Evolutionary conservation across 1,139 yeast species (phyloP).

Genomic region (Kodamaea derodonti): DNA sequence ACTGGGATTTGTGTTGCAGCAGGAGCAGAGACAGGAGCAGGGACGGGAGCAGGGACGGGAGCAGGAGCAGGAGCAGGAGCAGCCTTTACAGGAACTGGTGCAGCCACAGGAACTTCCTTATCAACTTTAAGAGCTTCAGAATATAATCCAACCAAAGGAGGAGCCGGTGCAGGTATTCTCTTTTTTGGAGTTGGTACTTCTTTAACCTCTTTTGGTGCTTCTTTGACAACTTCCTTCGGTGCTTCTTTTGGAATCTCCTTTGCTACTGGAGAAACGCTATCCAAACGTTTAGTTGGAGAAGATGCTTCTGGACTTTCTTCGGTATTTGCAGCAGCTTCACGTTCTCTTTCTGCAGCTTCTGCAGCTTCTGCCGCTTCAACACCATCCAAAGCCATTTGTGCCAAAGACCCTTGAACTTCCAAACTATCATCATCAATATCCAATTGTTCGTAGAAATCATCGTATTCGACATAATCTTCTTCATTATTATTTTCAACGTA

Average conservation of each 20-base stretch:
- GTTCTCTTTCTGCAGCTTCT: slow-evolving; percentile 7
- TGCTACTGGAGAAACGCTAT: slow-evolving; percentile 1
- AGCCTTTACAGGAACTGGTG: slow-evolving; percentile 3
- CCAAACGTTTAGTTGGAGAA: background rate
- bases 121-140: too few relatives aligned
- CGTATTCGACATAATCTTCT: slow-evolving; percentile 95
- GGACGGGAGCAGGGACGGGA: background rate
- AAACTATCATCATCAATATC: slow-evolving; percentile 69
- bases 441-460: slow-evolving; percentile 84
- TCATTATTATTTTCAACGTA: slow-evolving; percentile 95
- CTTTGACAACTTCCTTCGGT: background rate
- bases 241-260: background rate
- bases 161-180: background rate
- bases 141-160: background rate
- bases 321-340: background rate
- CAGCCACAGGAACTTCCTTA: slow-evolving; percentile 1
- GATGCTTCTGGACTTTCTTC: background rate
- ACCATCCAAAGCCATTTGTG: slow-evolving; percentile 34
- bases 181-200: slow-evolving; percentile 4
- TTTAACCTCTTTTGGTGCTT: slow-evolving; percentile 4
- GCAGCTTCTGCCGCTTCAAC: slow-evolving; percentile 18
- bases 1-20: background rate
- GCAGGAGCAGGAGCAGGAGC: slow-evolving; percentile 1
- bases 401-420: slow-evolving; percentile 45
- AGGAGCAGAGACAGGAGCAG: slow-evolving; percentile 1